Conservation (phyloP, 176 grass and related monocot species). For the Saccharum officinarum region DNA sequence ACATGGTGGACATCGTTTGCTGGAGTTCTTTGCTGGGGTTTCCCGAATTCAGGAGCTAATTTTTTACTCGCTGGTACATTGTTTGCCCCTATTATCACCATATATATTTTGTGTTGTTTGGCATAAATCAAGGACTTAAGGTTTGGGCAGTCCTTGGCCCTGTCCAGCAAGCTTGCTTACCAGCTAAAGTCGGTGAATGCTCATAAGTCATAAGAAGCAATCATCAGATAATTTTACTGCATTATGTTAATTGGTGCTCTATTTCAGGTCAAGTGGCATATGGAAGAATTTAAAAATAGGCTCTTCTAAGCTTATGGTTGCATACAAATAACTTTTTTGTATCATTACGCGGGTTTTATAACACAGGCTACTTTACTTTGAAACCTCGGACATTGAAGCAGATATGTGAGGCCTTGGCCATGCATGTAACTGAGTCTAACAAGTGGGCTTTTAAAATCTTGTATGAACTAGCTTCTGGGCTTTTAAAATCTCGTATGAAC, state of each 20-base stretch:
- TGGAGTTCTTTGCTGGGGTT: background rate
- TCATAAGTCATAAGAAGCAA: background rate
- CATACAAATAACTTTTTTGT: too few relatives aligned
- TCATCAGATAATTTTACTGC: background rate
- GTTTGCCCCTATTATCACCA: background rate
- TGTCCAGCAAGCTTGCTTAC: background rate
- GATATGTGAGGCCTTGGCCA: too few relatives aligned
- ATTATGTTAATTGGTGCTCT: background rate
- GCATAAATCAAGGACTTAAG: background rate
- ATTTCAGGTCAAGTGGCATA: background rate
- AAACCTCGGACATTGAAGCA: too few relatives aligned
- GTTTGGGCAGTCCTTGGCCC: background rate
- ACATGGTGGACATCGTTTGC: too few relatives aligned
- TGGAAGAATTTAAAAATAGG: background rate
- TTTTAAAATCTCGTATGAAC: too few relatives aligned
- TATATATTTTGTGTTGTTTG: background rate
- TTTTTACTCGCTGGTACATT: background rate
- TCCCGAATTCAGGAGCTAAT: background rate
- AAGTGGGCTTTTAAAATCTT: too few relatives aligned
- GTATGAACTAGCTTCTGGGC: too few relatives aligned
- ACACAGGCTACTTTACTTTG: too few relatives aligned
- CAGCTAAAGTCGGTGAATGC: background rate
- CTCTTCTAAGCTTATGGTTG: too few relatives aligned
- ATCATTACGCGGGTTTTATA: too few relatives aligned
- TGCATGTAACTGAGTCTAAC: too few relatives aligned